Percentiles rank a stretch among this genome's conserved stretches.
phyloP scores from a whole-genome alignment of 1,284 basidiomycete genomes.

The Microbotryum saponariae region DNA sequence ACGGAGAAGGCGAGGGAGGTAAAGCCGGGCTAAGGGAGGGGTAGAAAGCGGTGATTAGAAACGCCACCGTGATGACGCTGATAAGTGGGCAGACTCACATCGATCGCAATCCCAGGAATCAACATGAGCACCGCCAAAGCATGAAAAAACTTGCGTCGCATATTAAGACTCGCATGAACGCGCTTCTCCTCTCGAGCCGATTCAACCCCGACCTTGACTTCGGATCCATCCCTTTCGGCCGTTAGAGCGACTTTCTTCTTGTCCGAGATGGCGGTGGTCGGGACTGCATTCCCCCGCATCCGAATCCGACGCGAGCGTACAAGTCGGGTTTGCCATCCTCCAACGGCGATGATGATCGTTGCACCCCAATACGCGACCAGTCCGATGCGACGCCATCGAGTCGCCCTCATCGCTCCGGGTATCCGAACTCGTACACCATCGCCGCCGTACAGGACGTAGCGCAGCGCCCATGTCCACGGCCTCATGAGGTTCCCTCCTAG shows the following conservation, averaged over 20 bases:
- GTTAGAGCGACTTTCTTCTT: constrained; percentile 8
- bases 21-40: constrained; percentile 69
- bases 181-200: constrained; percentile 30
- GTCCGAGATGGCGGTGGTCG: constrained; percentile 4
- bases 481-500: constrained; percentile 53
- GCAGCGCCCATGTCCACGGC: constrained; percentile 82
- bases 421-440: constrained; percentile 41
- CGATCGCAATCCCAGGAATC: constrained; percentile 80
- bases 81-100: constrained; percentile 55
- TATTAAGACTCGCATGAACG: constrained; percentile 65
- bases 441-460: constrained; percentile 56
- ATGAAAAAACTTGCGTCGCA: constrained; percentile 96
- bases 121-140: constrained; percentile 93
- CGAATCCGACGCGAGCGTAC: constrained; percentile 61
- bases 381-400: constrained; percentile 68
- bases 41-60: not conserved
- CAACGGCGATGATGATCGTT: constrained; percentile 73
- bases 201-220: constrained; percentile 25
- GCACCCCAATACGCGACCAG: constrained; percentile 79
- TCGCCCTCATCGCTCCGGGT: constrained; percentile 1
- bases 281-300: constrained; percentile 5
- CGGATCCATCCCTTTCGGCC: not conserved
- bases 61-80: constrained; percentile 15
- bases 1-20: constrained; percentile 87
- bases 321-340: constrained; percentile 84